Evolutionary conservation across 2,329 filamentous ascomycete genomes (phyloP), one percentile per base, ranked within the genome.

Genomic region (Botrytis porri): DNA sequence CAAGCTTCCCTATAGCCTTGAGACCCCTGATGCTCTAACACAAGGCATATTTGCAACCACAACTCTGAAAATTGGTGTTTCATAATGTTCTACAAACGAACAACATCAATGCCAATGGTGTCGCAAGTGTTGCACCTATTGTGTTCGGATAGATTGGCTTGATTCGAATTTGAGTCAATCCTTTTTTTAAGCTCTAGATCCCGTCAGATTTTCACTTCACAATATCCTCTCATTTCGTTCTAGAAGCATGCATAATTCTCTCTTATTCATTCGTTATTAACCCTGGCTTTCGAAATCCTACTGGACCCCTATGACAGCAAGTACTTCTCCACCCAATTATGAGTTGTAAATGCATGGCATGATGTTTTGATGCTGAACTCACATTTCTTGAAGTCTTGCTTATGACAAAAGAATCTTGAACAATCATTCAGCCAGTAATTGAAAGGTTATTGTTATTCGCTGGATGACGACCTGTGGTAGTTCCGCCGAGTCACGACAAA

Each of bases 51-150:
- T 69, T 43, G n/a, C 39, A 29, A 69, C 39, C 39, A 60, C 37
- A 61, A 69, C 43, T 43, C 66, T 45, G n/a, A 61, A 69, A 20
- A 60, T 69, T 69, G 45, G 10, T 69, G 66, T 69, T 69, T 69
- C 66, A 69, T 61, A 29, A n/a, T 69, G 66, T 59, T 69, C 51
- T 43, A 69, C 35, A 59, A 32, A 29, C 35, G 35, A 45, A 61
- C 25, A 69, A 37, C 20, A 61, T 43, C 54, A 69, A 61, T 59
- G 66, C n/a, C 54, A 35, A 41, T 59, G 35, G 37, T 60, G 66
- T 69, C 54, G 51, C 51, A 61, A 60, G 54, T 61, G 66, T 69
- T 59, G 29, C 66, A 69, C 41, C 35, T 37, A 35, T 37, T 45
- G 51, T 69, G 37, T 59, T 69, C 6, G 37, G 54, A 60, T 57